Conservation (phyloP, 345 rosid species). For the Isatis tinctoria region DNA sequence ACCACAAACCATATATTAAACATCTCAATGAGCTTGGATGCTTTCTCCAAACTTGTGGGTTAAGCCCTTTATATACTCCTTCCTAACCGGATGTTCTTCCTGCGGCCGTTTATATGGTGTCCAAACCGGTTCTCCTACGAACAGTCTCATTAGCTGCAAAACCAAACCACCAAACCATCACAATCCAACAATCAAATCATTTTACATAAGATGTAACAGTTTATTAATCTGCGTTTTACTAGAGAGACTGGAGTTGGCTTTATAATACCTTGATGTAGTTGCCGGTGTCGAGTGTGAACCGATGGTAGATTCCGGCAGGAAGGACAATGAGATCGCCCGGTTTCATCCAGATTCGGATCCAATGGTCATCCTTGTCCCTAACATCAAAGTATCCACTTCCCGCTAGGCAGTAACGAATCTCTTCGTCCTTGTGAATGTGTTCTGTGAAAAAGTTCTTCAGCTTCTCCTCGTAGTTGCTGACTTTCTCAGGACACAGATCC, state of each 20-base stretch:
- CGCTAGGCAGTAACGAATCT: conserved; percentile 77
- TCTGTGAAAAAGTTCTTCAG: conserved; percentile 79
- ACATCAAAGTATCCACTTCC: conserved; percentile 93
- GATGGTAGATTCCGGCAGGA: conserved; percentile 86
- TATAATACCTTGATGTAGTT: conserved; percentile 64
- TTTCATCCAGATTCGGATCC: conserved; percentile 77
- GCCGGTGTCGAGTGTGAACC: conserved; percentile 75
- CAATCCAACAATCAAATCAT: neutral
- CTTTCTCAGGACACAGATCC: conserved; percentile 80
- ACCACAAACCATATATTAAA: neutral
- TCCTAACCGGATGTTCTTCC: conserved; percentile 77
- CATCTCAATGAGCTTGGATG: conserved; percentile 21
- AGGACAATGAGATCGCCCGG: conserved; percentile 75
- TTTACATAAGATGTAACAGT: neutral
- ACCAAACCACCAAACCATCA: neutral
- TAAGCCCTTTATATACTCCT: conserved; percentile 47
- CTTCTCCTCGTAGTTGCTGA: conserved; percentile 80
- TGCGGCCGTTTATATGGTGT: conserved; percentile 77
- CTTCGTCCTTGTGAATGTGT: conserved; percentile 86
- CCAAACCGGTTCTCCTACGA: conserved; percentile 87
- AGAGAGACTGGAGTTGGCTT: neutral
- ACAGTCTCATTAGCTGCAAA: conserved; percentile 77
- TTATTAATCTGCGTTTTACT: neutral
- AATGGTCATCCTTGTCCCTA: conserved; percentile 64
- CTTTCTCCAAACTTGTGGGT: conserved; percentile 30